Conservation (phyloP, 108 stramenopile genomes). For the Poteriospumella lacustris region DNA sequence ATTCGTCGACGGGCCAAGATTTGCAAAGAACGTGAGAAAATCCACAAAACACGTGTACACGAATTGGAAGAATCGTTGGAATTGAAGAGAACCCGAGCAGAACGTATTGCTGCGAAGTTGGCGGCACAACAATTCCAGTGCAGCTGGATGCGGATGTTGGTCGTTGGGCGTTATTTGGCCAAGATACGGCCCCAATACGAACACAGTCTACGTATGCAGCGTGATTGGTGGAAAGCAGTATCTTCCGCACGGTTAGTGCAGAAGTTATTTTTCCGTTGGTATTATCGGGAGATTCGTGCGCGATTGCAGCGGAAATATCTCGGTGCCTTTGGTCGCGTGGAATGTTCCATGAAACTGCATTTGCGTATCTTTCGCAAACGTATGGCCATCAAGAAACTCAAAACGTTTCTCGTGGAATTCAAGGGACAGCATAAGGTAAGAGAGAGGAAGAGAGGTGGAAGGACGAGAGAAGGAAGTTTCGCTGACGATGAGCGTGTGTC, state of each 20-base stretch:
- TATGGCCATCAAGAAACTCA: background rate
- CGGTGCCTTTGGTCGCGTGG: background rate
- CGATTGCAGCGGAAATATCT: background rate
- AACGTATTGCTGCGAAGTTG: background rate
- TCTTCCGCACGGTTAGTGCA: background rate
- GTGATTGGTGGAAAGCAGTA: background rate
- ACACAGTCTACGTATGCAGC: background rate
- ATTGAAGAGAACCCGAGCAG: background rate
- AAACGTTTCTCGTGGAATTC: background rate
- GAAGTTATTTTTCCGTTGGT: background rate
- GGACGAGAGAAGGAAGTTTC: no score
- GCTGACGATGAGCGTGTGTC: no score
- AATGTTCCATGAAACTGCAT: background rate
- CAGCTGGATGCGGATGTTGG: background rate
- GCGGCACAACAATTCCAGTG: background rate
- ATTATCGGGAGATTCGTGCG: background rate
- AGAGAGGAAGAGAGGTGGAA: no score
- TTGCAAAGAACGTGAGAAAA: background rate
- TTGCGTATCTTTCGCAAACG: background rate
- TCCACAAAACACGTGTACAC: background rate
- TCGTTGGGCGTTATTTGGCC: background rate
- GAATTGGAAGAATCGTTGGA: background rate
- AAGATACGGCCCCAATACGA: background rate
- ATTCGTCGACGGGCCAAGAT: background rate
- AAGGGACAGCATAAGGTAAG: background rate